Evolutionary conservation across 116 monocot genomes (phyloP), one percentile per base, ranked within the genome.

Genomic region (Zostera marina): DNA sequence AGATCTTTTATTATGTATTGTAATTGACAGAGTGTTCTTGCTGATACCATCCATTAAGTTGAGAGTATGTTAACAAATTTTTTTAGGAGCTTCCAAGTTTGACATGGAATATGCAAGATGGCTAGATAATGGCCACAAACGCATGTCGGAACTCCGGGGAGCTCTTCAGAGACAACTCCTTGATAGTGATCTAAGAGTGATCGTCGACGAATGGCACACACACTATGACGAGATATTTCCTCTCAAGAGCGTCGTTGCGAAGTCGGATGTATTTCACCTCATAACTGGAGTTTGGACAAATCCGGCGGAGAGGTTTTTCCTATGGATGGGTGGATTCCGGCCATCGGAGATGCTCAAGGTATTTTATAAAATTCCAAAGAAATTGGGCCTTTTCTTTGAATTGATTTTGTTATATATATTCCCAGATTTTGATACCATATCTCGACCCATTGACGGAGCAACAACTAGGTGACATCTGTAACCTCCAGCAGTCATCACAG

Each of bases 301-400:
- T 39, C 85, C 96, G 0, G 88, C 88, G 0, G 96, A 96, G 75
- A 68, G 88, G 43, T 88, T 84, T 68, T 96, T 85, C 67, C 73
- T 96, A 2, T 96, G 96, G 96, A 78, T 96, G 66, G 96, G 88
- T 9, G 96, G 96, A 22, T 96, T 96, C 70, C 64, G 79, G 47
- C 88, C 94, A 4, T 96, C 94, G 2, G 85, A 96, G 26, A 66
- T 96, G 22, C 55, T 88, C 52, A 96, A 96, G 85, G 94, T 94
- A n/a, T n/a, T n/a, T n/a, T n/a, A n/a, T n/a, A n/a, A n/a, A n/a
- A n/a, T n/a, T n/a, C n/a, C n/a, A n/a, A n/a, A n/a, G n/a, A n/a
- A n/a, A n/a, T n/a, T n/a, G n/a, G n/a, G n/a, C n/a, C n/a, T n/a
- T n/a, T n/a, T n/a, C n/a, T n/a, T n/a, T n/a, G n/a, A n/a, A n/a